A percentile compares a stretch with the other conserved stretches of the same genome.
Evolutionary conservation across 2,329 filamentous ascomycete genomes (phyloP).

Genomic region (Simplicillium sp.): DNA sequence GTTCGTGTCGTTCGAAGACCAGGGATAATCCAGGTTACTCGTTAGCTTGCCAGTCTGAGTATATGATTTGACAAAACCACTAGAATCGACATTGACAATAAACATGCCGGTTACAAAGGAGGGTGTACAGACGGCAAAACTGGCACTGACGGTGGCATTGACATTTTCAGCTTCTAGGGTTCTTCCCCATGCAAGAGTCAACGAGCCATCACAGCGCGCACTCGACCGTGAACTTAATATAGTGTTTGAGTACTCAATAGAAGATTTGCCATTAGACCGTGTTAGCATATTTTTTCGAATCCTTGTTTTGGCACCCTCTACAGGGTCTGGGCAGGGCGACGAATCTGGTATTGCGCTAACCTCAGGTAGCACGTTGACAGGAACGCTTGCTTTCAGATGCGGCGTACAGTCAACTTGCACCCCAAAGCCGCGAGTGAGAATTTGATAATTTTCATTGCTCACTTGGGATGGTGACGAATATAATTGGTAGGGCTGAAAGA

Average conservation of each 20-base stretch:
- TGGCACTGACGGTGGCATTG: conserved; percentile 10
- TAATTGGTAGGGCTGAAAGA: conserved; percentile 35
- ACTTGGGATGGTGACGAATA: background rate
- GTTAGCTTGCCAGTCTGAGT: conserved; percentile 7
- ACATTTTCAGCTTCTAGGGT: background rate
- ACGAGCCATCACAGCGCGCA: conserved; percentile 6
- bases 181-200: conserved; percentile 16
- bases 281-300: background rate
- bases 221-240: background rate
- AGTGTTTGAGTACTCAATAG: conserved; percentile 1
- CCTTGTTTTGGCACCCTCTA: background rate
- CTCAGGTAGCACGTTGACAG: background rate
- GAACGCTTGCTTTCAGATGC: background rate
- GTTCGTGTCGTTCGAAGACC: conserved; percentile 8
- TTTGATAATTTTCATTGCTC: conserved; percentile 4
- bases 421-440: conserved; percentile 18
- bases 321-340: background rate
- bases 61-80: conserved; percentile 15
- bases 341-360: background rate
- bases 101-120: conserved; percentile 22
- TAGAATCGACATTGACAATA: conserved; percentile 17
- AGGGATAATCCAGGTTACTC: conserved; percentile 8
- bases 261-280: background rate
- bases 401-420: conserved; percentile 12
- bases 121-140: conserved; percentile 14